Conservation (phyloP, 306 rosid species). For the Ziziphus jujuba region DNA sequence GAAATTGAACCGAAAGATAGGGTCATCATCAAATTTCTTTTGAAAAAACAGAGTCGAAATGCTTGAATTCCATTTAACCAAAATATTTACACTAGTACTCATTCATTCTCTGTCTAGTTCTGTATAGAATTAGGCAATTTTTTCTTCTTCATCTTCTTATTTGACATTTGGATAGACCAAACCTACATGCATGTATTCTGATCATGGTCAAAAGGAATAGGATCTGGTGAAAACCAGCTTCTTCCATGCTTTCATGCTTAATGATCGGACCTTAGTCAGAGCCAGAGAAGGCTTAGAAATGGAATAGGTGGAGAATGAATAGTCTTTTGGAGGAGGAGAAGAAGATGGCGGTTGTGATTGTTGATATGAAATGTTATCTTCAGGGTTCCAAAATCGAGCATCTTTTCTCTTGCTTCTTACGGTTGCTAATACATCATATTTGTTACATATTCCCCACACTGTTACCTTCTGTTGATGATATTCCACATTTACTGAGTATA, state of each 20-base stretch:
- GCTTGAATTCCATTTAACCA: slow-evolving; percentile 11
- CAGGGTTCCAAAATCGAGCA: slow-evolving; percentile 73
- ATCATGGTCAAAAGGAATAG: slow-evolving; percentile 43
- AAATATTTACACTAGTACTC: slow-evolving; percentile 23
- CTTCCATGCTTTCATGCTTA: slow-evolving; percentile 74
- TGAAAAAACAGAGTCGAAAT: slow-evolving; percentile 9
- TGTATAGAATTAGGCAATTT: too few relatives aligned
- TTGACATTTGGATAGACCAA: background rate
- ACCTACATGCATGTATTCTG: background rate
- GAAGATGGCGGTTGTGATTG: slow-evolving; percentile 8
- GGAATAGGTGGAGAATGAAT: slow-evolving; percentile 20
- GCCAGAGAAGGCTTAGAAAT: slow-evolving; percentile 42
- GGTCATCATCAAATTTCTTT: background rate
- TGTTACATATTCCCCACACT: slow-evolving; percentile 96
- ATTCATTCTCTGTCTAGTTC: too few relatives aligned
- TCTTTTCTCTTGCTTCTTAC: slow-evolving; percentile 73
- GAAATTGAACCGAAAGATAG: background rate
- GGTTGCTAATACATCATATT: slow-evolving; percentile 61
- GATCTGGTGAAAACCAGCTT: slow-evolving; percentile 59
- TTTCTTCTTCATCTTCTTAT: background rate
- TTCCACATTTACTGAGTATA: slow-evolving; percentile 81
- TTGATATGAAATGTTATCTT: slow-evolving; percentile 44
- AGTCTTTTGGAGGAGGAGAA: slow-evolving; percentile 25
- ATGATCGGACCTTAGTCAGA: slow-evolving; percentile 61
- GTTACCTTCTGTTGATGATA: slow-evolving; percentile 71